Percentiles rank a stretch among this genome's conserved stretches.
phyloP scores from a whole-genome alignment of 768 basidiomycete genomes.

The Lactarius pseudohatsudake region DNA sequence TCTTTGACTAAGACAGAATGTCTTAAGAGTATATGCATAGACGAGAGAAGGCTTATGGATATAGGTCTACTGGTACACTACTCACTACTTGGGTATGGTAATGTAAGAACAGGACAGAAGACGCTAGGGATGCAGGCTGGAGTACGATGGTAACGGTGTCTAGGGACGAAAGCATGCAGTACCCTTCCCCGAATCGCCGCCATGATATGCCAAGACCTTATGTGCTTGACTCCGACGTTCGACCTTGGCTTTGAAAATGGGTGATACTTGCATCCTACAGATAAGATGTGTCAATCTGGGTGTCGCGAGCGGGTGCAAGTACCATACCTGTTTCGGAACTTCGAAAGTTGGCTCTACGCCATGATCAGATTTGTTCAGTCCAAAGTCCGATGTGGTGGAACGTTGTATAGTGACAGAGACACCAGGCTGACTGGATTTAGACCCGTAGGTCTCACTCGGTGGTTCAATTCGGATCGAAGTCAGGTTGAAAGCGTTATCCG shows the following conservation, averaged over 20 bases:
- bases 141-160: background rate
- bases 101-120: background rate
- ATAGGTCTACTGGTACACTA: constrained; percentile 41
- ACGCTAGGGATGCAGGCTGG: background rate
- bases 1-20: constrained; percentile 78
- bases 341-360: background rate
- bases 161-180: background rate
- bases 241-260: background rate
- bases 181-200: background rate
- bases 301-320: background rate
- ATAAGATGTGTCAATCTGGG: background rate
- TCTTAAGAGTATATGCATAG: constrained; percentile 73
- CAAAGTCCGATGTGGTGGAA: background rate
- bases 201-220: background rate
- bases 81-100: background rate
- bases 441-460: background rate
- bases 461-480: background rate
- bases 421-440: background rate
- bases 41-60: constrained; percentile 68
- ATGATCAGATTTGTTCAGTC: background rate
- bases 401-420: background rate
- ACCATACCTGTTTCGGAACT: background rate
- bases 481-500: background rate
- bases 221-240: background rate
- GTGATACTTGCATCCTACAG: background rate